phyloP scores from a whole-genome alignment of 192 early-diverging fungal species.

The Backusella sp. region DNA sequence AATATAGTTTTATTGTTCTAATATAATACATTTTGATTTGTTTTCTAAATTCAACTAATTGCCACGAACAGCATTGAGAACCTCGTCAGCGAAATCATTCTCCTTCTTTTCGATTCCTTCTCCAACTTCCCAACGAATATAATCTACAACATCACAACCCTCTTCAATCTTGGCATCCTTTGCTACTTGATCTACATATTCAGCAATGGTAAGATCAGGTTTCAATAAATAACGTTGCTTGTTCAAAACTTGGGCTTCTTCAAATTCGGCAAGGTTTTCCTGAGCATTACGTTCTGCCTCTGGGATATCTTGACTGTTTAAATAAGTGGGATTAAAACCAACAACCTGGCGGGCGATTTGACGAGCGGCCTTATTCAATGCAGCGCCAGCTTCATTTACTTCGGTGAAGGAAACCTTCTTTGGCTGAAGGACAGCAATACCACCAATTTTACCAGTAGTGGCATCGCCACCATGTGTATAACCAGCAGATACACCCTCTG shows the following conservation, averaged over 20 bases:
- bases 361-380: slow-evolving; percentile 57
- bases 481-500: slow-evolving; percentile 39
- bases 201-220: slow-evolving; percentile 62
- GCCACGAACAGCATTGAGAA: slow-evolving; percentile 40
- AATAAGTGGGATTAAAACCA: slow-evolving; percentile 69
- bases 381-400: slow-evolving; percentile 15
- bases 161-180: slow-evolving; percentile 43
- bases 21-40: slow-evolving; percentile 1
- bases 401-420: slow-evolving; percentile 20
- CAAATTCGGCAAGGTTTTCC: slow-evolving; percentile 41
- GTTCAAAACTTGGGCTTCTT: slow-evolving; percentile 60
- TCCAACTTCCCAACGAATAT: slow-evolving; percentile 78
- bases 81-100: slow-evolving; percentile 82
- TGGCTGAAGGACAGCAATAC: slow-evolving; percentile 64
- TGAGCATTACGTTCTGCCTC: slow-evolving; percentile 38
- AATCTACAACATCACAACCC: slow-evolving; percentile 62
- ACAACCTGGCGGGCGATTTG: slow-evolving; percentile 87
- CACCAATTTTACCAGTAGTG: slow-evolving; percentile 76
- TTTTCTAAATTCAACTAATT: slow-evolving; percentile 17
- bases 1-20: neutral
- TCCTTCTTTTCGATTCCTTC: slow-evolving; percentile 82
- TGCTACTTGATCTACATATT: slow-evolving; percentile 54
- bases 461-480: slow-evolving; percentile 76
- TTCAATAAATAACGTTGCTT: slow-evolving; percentile 77
- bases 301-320: slow-evolving; percentile 47